Evolutionary conservation across 2,329 filamentous ascomycete species (phyloP).

Genomic region (Phialemoniopsis sp.): DNA sequence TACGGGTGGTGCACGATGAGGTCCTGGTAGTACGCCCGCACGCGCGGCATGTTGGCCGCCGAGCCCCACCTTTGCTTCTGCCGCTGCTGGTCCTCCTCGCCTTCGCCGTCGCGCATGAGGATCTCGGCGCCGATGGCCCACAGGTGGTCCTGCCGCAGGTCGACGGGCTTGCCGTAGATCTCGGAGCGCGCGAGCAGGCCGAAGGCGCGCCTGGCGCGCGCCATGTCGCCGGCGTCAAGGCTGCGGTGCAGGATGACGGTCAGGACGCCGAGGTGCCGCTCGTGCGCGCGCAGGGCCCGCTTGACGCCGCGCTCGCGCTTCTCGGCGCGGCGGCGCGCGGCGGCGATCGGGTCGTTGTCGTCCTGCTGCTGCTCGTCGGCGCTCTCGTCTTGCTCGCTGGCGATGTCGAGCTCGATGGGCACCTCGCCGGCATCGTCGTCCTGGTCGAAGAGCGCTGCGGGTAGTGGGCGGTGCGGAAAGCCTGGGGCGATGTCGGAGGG

Average conservation of each 20-base stretch:
- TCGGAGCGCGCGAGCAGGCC: constrained; percentile 60
- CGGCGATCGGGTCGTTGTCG: constrained; percentile 4
- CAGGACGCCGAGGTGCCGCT: constrained; percentile 60
- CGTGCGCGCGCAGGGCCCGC: constrained; percentile 11
- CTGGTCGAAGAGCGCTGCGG: constrained; percentile 4
- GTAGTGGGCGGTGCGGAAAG: constrained; percentile 49
- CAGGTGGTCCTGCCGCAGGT: constrained; percentile 63
- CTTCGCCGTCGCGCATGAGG: constrained; percentile 59
- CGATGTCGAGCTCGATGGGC: not conserved
- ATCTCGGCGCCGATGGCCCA: constrained; percentile 88
- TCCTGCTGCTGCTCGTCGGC: not conserved
- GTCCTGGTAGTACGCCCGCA: constrained; percentile 66
- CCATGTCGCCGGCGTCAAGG: constrained; percentile 65
- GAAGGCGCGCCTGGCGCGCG: constrained; percentile 70
- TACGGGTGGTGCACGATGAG: constrained; percentile 76
- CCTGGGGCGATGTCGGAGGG: constrained; percentile 29
- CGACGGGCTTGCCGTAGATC: constrained; percentile 52
- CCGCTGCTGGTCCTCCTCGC: constrained; percentile 3
- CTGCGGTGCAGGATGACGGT: constrained; percentile 68
- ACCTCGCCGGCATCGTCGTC: not conserved
- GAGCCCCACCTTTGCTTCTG: constrained; percentile 33
- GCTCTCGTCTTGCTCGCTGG: not conserved
- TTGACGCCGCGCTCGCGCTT: constrained; percentile 27
- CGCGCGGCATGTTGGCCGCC: constrained; percentile 37
- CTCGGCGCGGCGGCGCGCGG: constrained; percentile 4